These are phyloP conservation scores for Umbelopsis vinacea DNA, from an alignment of 192 early-diverging fungal genomes.

Conservation along the genomic window DNA sequence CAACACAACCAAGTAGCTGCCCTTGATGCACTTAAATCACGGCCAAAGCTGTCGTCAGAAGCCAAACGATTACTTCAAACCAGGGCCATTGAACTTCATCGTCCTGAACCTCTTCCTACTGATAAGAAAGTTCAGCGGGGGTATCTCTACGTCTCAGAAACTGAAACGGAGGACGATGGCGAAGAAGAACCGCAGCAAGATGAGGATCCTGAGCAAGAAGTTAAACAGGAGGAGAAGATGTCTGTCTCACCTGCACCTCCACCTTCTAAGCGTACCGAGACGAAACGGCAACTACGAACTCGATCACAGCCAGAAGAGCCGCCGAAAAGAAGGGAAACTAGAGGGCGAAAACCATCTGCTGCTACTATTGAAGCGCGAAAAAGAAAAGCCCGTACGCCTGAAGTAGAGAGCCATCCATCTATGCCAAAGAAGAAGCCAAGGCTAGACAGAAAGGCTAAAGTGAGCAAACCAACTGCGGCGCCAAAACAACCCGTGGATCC, in stretches of 20 bases:
- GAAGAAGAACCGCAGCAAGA: not conserved
- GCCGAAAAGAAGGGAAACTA: not conserved
- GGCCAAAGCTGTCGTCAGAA: not conserved
- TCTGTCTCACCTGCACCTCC: not conserved
- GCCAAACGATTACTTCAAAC: constrained; percentile 6
- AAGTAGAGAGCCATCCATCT: not conserved
- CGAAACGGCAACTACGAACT: not conserved
- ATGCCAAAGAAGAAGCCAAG: constrained; percentile 22
- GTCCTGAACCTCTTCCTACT: not conserved
- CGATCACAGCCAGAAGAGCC: not conserved
- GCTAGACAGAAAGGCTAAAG: not conserved
- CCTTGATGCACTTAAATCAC: not conserved
- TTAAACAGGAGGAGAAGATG: not conserved
- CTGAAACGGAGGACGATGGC: not conserved
- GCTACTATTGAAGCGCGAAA: constrained; percentile 17
- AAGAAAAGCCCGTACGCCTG: not conserved
- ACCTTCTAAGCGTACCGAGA: not conserved
- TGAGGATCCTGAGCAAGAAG: not conserved
- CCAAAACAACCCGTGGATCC: constrained; percentile 9
- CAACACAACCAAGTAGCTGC: not conserved
- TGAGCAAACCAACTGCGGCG: not conserved
- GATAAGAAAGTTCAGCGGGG: constrained; percentile 8
- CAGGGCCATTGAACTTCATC: constrained; percentile 13
- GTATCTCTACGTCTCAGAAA: constrained; percentile 1
- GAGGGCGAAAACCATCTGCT: not conserved